Evolutionary conservation across 768 basidiomycete genomes (phyloP).

Genomic region (Boletus coccyginus): DNA sequence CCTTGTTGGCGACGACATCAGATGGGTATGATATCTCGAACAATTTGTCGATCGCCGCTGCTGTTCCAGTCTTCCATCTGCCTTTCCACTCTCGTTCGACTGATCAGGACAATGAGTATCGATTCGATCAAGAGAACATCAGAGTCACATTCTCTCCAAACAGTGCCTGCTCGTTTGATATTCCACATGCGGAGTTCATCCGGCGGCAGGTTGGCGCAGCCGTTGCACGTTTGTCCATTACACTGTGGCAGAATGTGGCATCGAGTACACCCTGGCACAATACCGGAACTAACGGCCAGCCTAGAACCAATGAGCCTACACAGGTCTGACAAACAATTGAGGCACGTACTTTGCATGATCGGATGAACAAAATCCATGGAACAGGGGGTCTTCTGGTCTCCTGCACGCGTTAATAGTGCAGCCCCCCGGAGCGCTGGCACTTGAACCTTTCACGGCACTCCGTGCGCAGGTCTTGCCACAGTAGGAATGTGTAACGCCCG

Average conservation of each 20-base stretch:
- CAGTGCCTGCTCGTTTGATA: constrained; percentile 42
- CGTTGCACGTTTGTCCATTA: constrained; percentile 45
- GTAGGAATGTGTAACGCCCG: constrained; percentile 55
- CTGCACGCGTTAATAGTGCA: constrained; percentile 54
- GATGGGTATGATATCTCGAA: constrained; percentile 46
- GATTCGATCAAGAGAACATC: constrained; percentile 15
- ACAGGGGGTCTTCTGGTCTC: constrained; percentile 46
- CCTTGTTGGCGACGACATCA: constrained; percentile 37
- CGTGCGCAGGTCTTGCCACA: constrained; percentile 63
- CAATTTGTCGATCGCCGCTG: constrained; percentile 51
- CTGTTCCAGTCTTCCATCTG: constrained; percentile 32
- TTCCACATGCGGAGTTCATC: constrained; percentile 47
- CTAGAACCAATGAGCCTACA: constrained; percentile 30
- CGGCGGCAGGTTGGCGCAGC: constrained; percentile 46
- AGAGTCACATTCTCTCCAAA: constrained; percentile 52
- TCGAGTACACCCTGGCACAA: constrained; percentile 47
- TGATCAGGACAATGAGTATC: constrained; percentile 32
- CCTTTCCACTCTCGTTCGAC: constrained; percentile 53
- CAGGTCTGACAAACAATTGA: background rate
- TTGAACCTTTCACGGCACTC: constrained; percentile 31
- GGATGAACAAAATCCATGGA: constrained; percentile 57
- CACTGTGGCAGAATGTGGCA: constrained; percentile 48
- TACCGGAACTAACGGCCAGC: constrained; percentile 49
- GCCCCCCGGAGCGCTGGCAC: constrained; percentile 33
- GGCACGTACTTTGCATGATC: constrained; percentile 52